These are phyloP conservation scores for Breynia disticha DNA, from an alignment of 441 rosid species.

Conservation along the genomic window DNA sequence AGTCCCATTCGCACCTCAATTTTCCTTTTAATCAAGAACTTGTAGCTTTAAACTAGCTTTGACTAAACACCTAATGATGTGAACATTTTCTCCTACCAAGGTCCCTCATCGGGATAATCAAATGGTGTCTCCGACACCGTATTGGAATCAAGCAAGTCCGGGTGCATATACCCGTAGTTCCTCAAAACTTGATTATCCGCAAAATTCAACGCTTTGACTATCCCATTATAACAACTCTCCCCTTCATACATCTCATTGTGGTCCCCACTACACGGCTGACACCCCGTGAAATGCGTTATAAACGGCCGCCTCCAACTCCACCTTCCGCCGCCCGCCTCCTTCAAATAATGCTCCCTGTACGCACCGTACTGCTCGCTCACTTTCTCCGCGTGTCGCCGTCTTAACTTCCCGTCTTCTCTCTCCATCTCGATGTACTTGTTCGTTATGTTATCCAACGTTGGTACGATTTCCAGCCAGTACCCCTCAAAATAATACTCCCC, in stretches of 20 bases:
- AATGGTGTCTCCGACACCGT: constrained; percentile 46
- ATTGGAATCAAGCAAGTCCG: constrained; percentile 42
- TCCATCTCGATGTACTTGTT: constrained; percentile 50
- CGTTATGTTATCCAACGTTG: constrained; percentile 42
- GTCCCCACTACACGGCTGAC: constrained; percentile 81
- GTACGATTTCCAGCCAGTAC: constrained; percentile 66
- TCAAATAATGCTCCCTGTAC: constrained; percentile 42
- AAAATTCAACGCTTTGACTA: constrained; percentile 67
- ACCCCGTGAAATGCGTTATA: constrained; percentile 84
- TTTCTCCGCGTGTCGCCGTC: constrained; percentile 81
- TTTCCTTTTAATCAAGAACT: too few relatives aligned
- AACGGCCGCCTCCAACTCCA: constrained; percentile 69
- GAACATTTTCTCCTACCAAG: constrained; percentile 16
- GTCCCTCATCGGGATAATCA: constrained; percentile 57
- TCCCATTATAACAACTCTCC: constrained; percentile 58
- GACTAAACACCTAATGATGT: too few relatives aligned
- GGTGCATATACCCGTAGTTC: constrained; percentile 52
- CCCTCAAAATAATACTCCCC: constrained; percentile 65
- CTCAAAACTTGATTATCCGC: constrained; percentile 81
- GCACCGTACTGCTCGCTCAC: constrained; percentile 67
- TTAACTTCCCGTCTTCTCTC: constrained; percentile 26
- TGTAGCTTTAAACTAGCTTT: too few relatives aligned
- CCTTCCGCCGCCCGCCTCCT: constrained; percentile 39
- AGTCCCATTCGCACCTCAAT: too few relatives aligned
- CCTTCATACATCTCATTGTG: constrained; percentile 50